Base-by-base conservation (phyloP, 176 grass and related monocot species). In the Stipa capillata region DNA sequence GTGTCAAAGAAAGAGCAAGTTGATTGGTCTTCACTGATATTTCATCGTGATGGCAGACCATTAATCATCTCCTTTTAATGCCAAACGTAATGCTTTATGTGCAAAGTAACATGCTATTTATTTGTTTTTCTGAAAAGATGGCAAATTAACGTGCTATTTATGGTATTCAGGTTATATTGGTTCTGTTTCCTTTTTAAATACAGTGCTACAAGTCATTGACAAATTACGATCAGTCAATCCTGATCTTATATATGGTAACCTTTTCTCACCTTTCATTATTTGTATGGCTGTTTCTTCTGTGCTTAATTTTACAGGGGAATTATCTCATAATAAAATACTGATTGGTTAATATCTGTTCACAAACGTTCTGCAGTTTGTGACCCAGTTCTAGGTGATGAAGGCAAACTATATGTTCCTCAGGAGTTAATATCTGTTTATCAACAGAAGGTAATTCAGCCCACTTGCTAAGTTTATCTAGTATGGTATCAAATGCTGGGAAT, bases 321-420 rank as follows among this genome's bases (percentile, higher is more conserved):
- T 69, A 4, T 41, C 8, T 41, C 33, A 61, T 87, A 53, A 69
- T 5, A 86, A 35, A n/a, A 47, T 66, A 76, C 66, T 86, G 2
- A 66, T 77, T 77, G 32, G 32, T 72, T 79, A 59, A 51, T 68
- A 28, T 31, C 0, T 88, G 58, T 67, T 58, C 65, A 33, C 60
- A 74, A 86, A 80, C 23, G 28, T 20, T 31, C 16, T 86, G 74
- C 87, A 95, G 96, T 89, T 56, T 99, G 96, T 14, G 96, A 99
- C 79, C 96, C 96, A 51, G 96, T 99, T 76, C 79, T 99, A 69
- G 96, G 96, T 25, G 96, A 99, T 79, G 90, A 95, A 86, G 96
- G 96, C 81, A 99, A 95, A 75, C 62, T 99, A 76, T 99, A 99
- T 33, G 96, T 99, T 78, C 90, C 90, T 68, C 70, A 74, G 62